Evolutionary conservation across 1,139 yeast genomes (phyloP), one percentile per base, ranked within the genome.

Genomic region (Scheffersomyces parashehatae): DNA sequence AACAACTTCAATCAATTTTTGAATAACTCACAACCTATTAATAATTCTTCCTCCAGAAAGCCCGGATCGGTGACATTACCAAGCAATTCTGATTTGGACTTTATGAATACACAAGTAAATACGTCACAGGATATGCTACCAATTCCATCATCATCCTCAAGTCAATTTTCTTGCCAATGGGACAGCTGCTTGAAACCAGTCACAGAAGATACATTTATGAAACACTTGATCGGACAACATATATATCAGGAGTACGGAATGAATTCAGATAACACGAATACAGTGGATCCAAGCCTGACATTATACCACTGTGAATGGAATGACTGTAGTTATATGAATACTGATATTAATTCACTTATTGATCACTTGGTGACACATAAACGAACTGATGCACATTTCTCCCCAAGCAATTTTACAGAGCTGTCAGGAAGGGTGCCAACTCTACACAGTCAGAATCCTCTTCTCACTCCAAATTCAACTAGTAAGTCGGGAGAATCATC

Each of bases 251-350:
- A 69, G 20, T 53, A 58, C 34, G 49, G 41, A 3, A 28, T 15
- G 9, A 32, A 38, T 30, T 42, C 37, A 13, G 35, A 36, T 13
- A 28, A 29, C 14, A 39, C 49, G 26, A 47, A 29, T 45, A 47
- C 42, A 9, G 41, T 43, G 11, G 43, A 50, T 20, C 55, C 56
- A 7, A 45, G 46, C 26, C 47, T 45, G 12, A 49, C 50, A 13
- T 44, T 53, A 9, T 70, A 54, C 54, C 79, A 67, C 40, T 88
- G 96, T 67, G 88, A 83, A 58, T 88, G 96, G 96, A 67, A 70
- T 47, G 74, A 81, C 43, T 88, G 96, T 70, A 68, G 75, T 41
- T 85, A 71, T 56, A 66, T 71, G 35, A 74, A 85, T 35, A 56
- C 65, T 15, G 81, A 82, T 52, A 59, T 83, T 36, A 67, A 79